These are phyloP conservation scores for Candida pseudocylindracea DNA, from an alignment of 1,139 yeast species.

Conservation along the genomic window DNA sequence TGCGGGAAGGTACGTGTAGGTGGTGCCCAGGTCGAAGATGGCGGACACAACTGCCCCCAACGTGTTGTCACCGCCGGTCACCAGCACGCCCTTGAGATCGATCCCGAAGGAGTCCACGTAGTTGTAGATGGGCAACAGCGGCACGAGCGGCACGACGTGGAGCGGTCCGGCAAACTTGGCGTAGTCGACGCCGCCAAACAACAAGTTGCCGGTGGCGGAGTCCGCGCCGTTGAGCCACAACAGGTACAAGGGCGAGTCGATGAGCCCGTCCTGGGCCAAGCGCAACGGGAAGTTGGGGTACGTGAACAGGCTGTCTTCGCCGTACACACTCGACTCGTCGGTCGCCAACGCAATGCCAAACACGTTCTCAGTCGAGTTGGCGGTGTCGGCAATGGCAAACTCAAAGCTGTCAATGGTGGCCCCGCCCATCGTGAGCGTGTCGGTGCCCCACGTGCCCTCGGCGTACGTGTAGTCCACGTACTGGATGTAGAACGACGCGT, in stretches of 20 bases:
- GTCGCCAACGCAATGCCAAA: background rate
- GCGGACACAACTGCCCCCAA: constrained; percentile 4
- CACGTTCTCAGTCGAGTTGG: background rate
- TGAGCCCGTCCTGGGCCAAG: background rate
- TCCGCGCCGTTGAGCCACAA: constrained; percentile 1
- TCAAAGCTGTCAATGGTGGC: background rate
- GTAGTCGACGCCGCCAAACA: constrained; percentile 1
- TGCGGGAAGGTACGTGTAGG: constrained; percentile 11
- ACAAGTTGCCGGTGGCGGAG: background rate
- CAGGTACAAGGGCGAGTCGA: background rate
- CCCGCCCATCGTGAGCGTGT: background rate
- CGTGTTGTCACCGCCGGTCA: background rate
- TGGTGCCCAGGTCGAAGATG: constrained; percentile 20
- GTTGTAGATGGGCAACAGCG: too few relatives aligned
- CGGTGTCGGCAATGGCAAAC: background rate
- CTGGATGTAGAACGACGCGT: background rate
- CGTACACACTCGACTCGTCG: background rate
- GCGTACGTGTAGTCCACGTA: background rate
- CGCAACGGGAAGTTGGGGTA: constrained; percentile 1
- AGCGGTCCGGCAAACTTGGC: constrained; percentile 1
- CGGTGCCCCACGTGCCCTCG: background rate
- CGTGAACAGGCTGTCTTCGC: background rate
- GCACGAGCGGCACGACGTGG: constrained; percentile 1
- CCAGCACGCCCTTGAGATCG: background rate
- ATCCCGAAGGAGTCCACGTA: too few relatives aligned